phyloP scores from a whole-genome alignment of 495 filamentous ascomycete species.

The Parathielavia hyrcaniae region DNA sequence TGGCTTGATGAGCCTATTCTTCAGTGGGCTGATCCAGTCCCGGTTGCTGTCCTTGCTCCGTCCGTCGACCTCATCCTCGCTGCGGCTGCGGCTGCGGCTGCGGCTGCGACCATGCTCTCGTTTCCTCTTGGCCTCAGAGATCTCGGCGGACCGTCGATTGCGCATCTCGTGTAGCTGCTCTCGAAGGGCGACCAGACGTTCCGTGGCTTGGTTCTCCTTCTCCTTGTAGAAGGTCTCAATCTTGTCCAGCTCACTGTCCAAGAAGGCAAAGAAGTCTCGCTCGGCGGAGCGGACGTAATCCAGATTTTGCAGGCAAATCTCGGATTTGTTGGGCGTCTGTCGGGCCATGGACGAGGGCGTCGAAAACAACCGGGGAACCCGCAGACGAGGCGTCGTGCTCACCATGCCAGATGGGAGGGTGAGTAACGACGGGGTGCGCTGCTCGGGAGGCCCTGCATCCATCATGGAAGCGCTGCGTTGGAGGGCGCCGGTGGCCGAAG shows the following conservation, averaged over 20 bases:
- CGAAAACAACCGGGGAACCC: constrained; percentile 30
- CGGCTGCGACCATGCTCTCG: constrained; percentile 19
- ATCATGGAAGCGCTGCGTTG: constrained; percentile 28
- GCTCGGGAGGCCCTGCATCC: constrained; percentile 9
- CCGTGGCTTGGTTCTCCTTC: constrained; percentile 73
- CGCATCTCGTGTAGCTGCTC: constrained; percentile 85
- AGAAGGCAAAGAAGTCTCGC: constrained; percentile 70
- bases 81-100: neutral
- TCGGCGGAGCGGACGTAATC: constrained; percentile 52
- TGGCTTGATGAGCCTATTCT: constrained; percentile 39
- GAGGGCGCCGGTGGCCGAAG: constrained; percentile 33
- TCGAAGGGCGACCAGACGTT: constrained; percentile 61
- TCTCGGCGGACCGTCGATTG: constrained; percentile 65
- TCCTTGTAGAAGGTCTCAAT: constrained; percentile 76
- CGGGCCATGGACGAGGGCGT: constrained; percentile 18
- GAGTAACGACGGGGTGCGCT: constrained; percentile 9
- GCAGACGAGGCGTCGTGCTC: constrained; percentile 22
- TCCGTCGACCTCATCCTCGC: constrained; percentile 18
- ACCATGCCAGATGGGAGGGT: constrained; percentile 14
- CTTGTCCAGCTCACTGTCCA: constrained; percentile 75
- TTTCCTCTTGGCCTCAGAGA: constrained; percentile 42
- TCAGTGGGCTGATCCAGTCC: constrained; percentile 42
- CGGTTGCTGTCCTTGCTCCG: constrained; percentile 19
- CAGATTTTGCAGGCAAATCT: constrained; percentile 35
- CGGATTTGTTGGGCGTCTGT: constrained; percentile 20